These are phyloP conservation scores for Fulvia fulva DNA, from an alignment of 2,329 filamentous ascomycete species.

Conservation along the genomic window DNA sequence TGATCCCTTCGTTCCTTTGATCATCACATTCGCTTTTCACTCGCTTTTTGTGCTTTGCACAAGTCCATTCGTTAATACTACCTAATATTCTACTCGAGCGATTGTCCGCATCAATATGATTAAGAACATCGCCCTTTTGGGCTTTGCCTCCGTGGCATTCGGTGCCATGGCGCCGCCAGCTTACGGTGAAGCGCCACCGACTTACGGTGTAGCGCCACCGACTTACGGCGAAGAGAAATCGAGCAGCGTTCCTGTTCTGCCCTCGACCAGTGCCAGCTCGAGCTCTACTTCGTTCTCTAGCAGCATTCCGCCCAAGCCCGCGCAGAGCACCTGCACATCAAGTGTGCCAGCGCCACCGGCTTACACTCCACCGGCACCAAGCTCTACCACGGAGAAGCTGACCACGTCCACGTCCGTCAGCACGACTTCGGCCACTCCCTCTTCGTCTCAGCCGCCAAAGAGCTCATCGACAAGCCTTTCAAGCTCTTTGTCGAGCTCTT, in stretches of 20 bases:
- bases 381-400: constrained; percentile 3
- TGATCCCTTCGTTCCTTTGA: not conserved
- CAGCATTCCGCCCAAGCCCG: not conserved
- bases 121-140: constrained; percentile 15
- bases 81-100: constrained; percentile 5
- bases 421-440: not conserved
- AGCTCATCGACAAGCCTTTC: not conserved
- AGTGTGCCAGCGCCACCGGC: not conserved
- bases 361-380: not conserved
- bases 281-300: not conserved
- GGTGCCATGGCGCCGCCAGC: constrained; percentile 7
- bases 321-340: not conserved
- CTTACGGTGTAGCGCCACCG: constrained; percentile 1
- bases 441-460: not conserved
- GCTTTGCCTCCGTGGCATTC: constrained; percentile 14
- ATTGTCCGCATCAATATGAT: constrained; percentile 9
- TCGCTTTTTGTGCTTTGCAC: not conserved
- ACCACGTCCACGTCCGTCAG: constrained; percentile 4
- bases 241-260: not conserved
- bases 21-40: not conserved
- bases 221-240: too few relatives aligned
- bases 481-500: not conserved
- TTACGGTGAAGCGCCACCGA: constrained; percentile 6
- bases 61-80: constrained; percentile 4
- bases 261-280: not conserved